phyloP scores from a whole-genome alignment of 768 basidiomycete species.

The Boletales sp. region DNA sequence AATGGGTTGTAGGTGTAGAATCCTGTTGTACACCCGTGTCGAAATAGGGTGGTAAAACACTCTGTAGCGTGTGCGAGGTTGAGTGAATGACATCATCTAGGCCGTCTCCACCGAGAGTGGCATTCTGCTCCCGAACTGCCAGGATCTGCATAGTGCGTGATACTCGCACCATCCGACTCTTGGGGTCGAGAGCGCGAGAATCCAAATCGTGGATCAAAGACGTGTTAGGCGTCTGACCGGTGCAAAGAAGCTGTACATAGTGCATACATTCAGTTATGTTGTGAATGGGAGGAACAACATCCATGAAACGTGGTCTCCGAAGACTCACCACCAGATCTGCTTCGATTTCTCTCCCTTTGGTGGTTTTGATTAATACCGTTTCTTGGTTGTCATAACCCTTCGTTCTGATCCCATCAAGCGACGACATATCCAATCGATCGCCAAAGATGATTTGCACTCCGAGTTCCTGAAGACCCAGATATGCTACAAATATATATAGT shows the following conservation, averaged over 20 bases:
- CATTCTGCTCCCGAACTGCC: neutral
- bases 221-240: conserved; percentile 60
- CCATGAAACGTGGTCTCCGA: neutral
- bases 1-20: too few species aligned
- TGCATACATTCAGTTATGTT: neutral
- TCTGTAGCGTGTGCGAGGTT: conserved; percentile 1
- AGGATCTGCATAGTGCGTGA: conserved; percentile 49
- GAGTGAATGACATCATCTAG: neutral
- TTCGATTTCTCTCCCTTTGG: conserved; percentile 46
- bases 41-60: too few species aligned
- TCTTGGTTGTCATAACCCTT: neutral
- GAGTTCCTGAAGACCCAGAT: conserved; percentile 37
- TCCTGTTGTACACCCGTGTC: too few species aligned
- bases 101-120: neutral
- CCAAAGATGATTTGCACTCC: conserved; percentile 50
- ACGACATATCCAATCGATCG: conserved; percentile 48
- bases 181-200: conserved; percentile 35
- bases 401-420: conserved; percentile 17
- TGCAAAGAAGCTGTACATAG: conserved; percentile 48
- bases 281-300: neutral
- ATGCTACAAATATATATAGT: neutral
- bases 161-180: conserved; percentile 42
- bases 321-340: conserved; percentile 50
- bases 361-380: conserved; percentile 39
- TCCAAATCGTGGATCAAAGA: conserved; percentile 42